Conservation (phyloP, 441 rosid species). For the Theobroma grandiflorum region DNA sequence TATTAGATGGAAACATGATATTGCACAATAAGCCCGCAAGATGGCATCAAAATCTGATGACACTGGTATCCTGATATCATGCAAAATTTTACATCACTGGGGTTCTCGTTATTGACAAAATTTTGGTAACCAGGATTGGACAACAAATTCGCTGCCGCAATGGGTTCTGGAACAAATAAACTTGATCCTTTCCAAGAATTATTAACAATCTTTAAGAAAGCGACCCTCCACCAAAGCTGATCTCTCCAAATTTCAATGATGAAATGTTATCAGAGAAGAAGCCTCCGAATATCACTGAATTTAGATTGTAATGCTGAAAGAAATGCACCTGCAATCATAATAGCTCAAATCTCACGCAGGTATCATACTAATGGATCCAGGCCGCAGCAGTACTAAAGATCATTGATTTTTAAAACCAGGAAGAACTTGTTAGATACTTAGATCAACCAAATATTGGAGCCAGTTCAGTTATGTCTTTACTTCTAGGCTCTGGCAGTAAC, state of each 20-base stretch:
- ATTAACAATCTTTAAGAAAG: conserved; percentile 17
- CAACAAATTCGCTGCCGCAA: conserved; percentile 13
- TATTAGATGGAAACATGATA: conserved; percentile 1
- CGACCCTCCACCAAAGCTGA: conserved; percentile 16
- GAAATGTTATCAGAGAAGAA: conserved; percentile 60
- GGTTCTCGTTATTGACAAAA: conserved; percentile 20
- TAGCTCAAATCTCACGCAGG: conserved; percentile 7
- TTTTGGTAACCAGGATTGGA: conserved; percentile 26
- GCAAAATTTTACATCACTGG: conserved; percentile 11
- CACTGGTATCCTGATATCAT: conserved; percentile 16
- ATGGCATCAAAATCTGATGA: conserved; percentile 1
- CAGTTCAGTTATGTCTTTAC: background rate
- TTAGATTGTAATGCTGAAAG: conserved; percentile 71
- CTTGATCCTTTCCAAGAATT: conserved; percentile 8
- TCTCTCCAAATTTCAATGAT: conserved; percentile 18
- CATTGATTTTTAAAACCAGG: background rate
- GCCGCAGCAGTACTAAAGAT: background rate
- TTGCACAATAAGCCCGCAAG: background rate
- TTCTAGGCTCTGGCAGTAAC: background rate
- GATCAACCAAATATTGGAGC: background rate
- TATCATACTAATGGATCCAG: background rate
- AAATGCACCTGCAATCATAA: conserved; percentile 75
- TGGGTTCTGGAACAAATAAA: conserved; percentile 8
- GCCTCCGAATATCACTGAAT: conserved; percentile 85
- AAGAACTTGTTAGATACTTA: background rate